Percentiles rank a stretch among this genome's conserved stretches.
phyloP scores from a whole-genome alignment of 2,329 filamentous ascomycete genomes.

The Aspergillus calidoustus region DNA sequence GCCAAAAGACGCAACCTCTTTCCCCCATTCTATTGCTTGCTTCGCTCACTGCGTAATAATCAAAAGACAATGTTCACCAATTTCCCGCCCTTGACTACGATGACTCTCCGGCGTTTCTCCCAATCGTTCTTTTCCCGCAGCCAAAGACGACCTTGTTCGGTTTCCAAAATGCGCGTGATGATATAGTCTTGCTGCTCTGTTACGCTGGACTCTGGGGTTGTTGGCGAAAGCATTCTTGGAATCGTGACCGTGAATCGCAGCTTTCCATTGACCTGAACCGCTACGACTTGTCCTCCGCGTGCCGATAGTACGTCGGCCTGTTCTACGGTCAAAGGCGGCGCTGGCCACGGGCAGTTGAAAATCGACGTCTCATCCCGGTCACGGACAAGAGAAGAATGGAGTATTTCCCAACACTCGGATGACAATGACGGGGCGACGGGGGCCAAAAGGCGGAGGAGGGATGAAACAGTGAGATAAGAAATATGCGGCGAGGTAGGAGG shows the following conservation, averaged over 20 bases:
- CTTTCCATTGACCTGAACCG: constrained; percentile 82
- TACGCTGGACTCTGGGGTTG: constrained; percentile 32
- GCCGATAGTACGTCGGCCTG: constrained; percentile 53
- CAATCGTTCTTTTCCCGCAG: constrained; percentile 56
- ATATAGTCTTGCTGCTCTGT: constrained; percentile 63
- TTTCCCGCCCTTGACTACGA: constrained; percentile 69
- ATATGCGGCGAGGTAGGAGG: constrained; percentile 44
- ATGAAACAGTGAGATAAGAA: constrained; percentile 53
- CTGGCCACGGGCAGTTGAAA: constrained; percentile 62
- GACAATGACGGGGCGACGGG: constrained; percentile 80
- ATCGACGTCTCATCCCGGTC: constrained; percentile 8
- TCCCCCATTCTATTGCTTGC: no score
- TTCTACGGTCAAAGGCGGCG: constrained; percentile 41
- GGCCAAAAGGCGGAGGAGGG: constrained; percentile 73
- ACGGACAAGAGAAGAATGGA: constrained; percentile 45
- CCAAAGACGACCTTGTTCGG: constrained; percentile 63
- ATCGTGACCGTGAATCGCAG: constrained; percentile 71
- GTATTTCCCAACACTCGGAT: constrained; percentile 76
- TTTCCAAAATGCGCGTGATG: constrained; percentile 63
- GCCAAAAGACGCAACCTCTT: no score
- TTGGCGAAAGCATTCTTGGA: constrained; percentile 52
- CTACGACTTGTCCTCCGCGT: constrained; percentile 56
- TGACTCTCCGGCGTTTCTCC: constrained; percentile 63
- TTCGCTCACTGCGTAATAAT: constrained; percentile 7
- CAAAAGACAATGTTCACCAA: constrained; percentile 74